Percentiles rank a stretch among this genome's conserved stretches.
phyloP scores from a whole-genome alignment of 495 filamentous ascomycete genomes.

The Neurospora sp. region DNA sequence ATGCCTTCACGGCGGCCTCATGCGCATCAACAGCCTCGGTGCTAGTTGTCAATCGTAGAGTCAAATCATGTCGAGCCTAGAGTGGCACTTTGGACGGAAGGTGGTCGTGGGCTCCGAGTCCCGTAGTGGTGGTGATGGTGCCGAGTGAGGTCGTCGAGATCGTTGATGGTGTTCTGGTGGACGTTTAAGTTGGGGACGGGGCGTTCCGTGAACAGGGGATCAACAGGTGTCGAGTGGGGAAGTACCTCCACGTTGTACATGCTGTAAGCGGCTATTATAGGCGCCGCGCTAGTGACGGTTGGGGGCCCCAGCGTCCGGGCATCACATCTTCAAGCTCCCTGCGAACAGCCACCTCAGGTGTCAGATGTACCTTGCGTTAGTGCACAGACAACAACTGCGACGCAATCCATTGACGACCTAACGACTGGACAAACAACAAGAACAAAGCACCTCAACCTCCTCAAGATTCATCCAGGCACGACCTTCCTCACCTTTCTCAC shows the following conservation, averaged over 20 bases:
- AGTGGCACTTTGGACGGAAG: neutral
- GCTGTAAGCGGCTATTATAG: neutral
- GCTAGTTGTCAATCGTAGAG: neutral
- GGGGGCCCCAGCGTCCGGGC: neutral
- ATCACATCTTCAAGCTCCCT: neutral
- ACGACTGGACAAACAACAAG: neutral
- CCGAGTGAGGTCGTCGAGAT: neutral
- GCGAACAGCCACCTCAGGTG: neutral
- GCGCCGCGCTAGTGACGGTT: neutral
- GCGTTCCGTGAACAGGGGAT: neutral
- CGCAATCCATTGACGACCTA: neutral
- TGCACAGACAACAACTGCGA: neutral
- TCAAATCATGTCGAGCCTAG: conserved; percentile 18
- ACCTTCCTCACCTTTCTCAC: neutral
- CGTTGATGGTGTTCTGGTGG: neutral
- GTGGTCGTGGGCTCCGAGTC: neutral
- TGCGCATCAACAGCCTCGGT: conserved; percentile 14
- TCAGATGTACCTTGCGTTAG: neutral
- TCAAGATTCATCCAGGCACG: neutral
- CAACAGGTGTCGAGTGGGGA: neutral
- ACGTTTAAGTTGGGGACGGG: neutral
- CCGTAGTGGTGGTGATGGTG: neutral
- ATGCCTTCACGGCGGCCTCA: conserved; percentile 20
- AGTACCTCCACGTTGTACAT: neutral
- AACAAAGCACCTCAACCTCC: neutral